phyloP scores from a whole-genome alignment of 2,329 filamentous ascomycete genomes.

The Magnaporthiopsis rhizophila region DNA sequence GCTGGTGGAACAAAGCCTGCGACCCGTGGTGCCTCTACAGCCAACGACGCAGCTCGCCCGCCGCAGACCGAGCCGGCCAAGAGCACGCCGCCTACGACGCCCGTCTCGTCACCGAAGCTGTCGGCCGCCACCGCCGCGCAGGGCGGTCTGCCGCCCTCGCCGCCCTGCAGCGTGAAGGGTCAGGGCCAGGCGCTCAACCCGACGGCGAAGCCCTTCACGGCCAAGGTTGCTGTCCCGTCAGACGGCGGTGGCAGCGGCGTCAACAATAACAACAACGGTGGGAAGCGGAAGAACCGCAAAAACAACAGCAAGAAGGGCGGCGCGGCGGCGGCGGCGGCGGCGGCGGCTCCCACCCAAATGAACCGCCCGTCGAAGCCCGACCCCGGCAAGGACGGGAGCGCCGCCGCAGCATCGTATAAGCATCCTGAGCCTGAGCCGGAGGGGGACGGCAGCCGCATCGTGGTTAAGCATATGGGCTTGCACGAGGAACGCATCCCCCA shows the following conservation, averaged over 20 bases:
- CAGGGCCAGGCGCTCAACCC: not conserved
- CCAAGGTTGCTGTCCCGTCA: not conserved
- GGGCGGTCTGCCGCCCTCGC: not conserved
- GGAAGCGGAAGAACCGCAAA: not conserved
- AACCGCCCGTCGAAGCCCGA: not conserved
- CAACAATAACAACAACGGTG: not conserved
- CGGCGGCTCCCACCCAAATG: too few relatives aligned
- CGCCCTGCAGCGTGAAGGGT: not conserved
- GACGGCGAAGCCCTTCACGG: not conserved
- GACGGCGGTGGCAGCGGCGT: too few relatives aligned
- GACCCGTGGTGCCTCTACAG: not conserved
- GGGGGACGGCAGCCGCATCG: too few relatives aligned
- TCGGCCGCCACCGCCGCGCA: too few relatives aligned
- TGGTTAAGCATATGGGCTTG: too few relatives aligned
- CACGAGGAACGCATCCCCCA: too few relatives aligned
- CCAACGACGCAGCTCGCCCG: too few relatives aligned
- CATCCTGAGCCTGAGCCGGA: too few relatives aligned
- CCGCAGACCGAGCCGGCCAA: too few relatives aligned
- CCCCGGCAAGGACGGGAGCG: not conserved
- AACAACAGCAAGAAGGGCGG: slow-evolving; percentile 1
- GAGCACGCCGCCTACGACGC: not conserved
- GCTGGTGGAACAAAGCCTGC: too few relatives aligned
- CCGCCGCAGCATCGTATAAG: too few relatives aligned
- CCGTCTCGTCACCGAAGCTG: not conserved
- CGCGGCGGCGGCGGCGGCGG: not conserved